These are phyloP conservation scores for Pleurotus pulmonarius DNA, from an alignment of 768 basidiomycete genomes.

Conservation along the genomic window DNA sequence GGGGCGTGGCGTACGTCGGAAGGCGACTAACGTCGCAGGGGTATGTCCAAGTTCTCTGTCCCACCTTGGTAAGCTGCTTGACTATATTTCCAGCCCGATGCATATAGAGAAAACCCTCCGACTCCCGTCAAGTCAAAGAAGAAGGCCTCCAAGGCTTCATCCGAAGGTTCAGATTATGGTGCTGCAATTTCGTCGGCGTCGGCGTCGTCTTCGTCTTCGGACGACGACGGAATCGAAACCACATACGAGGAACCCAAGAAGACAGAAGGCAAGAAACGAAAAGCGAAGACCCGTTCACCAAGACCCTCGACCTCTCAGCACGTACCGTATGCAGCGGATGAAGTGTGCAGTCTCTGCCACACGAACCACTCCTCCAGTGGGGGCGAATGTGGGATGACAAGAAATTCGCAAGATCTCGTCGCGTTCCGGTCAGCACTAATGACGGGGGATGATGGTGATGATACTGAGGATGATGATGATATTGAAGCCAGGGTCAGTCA, in stretches of 20 bases:
- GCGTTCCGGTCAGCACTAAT: conserved; percentile 69
- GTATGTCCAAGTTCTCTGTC: background rate
- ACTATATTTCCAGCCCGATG: background rate
- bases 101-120: conserved; percentile 1
- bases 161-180: conserved; percentile 8
- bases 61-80: background rate
- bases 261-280: conserved; percentile 15
- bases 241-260: conserved; percentile 6
- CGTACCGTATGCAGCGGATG: conserved; percentile 10
- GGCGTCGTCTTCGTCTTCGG: background rate
- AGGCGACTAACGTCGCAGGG: conserved; percentile 51
- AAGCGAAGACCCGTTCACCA: conserved; percentile 15
- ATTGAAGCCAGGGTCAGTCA: too few species aligned
- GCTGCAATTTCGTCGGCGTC: background rate
- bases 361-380: conserved; percentile 40
- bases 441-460: conserved; percentile 60
- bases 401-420: conserved; percentile 59
- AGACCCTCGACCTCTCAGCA: background rate
- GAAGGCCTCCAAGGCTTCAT: background rate
- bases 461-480: conserved; percentile 35
- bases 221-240: conserved; percentile 2
- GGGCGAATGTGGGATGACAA: conserved; percentile 60
- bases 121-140: conserved; percentile 5
- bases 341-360: conserved; percentile 63
- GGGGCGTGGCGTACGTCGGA: conserved; percentile 74